Base-by-base conservation (phyloP, 164 flowering plant species). In the Nymphaea colorata region DNA sequence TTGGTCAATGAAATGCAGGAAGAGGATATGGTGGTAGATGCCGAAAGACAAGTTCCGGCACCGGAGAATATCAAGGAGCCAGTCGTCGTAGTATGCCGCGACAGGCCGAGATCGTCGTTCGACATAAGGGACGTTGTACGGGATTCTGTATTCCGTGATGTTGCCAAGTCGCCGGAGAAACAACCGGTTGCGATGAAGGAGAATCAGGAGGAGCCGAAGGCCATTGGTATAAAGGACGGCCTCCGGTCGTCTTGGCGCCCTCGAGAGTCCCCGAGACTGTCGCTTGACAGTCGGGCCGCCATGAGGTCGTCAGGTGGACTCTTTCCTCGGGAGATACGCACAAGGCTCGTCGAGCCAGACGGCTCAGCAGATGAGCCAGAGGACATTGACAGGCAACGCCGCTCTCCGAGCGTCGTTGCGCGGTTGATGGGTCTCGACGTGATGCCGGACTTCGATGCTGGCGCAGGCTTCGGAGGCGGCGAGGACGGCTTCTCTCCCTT, bases 281-380 rank as follows among this genome's bases (percentile, higher is more conserved):
- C 98, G 6, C 86, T 94, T 12, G 98, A 94, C 61, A 94, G 98
- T 79, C 73, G 97, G 68, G 97, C 87, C 63, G 86, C 86, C 4
- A 88, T 86, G 64, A 47, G 55, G 55, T 25, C 36, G 36, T 25
- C 36, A 0, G 97, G 94, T 42, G 79, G 84, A 53, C 68, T 93
- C 2, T 25, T 25, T 25, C 55, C 55, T 4, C 55, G 3, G 11
- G 86, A 82, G 84, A 85, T 83, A 77, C 82, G 86, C 2, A 80
- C 88, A 11, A 77, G 70, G 60, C 68, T 79, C 68, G 44, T 73
- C 68, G 4, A 10, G 4, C 62, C 36, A 67, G 47, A 12, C 11
- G 42, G 44, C 42, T 69, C 65, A 60, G 55, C 62, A 43, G 36
- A 43, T 2, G 60, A 18, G 8, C 80, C 78, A 16, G 86, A 76